These are phyloP conservation scores for Cyberlindnera mississippiensis DNA, from an alignment of 805 yeast species.

Conservation along the genomic window DNA sequence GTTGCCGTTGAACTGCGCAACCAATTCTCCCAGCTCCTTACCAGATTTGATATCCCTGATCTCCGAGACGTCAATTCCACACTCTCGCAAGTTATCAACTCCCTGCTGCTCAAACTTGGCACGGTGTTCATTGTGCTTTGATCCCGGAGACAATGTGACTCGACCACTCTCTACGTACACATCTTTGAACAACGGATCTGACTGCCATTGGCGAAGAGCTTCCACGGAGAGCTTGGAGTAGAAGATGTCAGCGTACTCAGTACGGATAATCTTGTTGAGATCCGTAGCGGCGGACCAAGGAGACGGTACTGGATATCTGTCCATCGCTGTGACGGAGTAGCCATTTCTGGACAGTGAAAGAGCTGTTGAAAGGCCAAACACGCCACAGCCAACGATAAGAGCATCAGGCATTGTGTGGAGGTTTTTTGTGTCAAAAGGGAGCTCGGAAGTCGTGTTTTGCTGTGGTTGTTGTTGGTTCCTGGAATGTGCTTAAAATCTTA, in stretches of 20 bases:
- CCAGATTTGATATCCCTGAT: conserved; percentile 31
- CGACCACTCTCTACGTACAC: conserved; percentile 41
- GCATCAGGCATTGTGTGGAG: conserved; percentile 7
- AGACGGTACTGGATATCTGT: conserved; percentile 40
- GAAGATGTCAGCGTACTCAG: conserved; percentile 42
- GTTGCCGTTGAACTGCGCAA: conserved; percentile 28
- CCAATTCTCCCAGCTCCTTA: conserved; percentile 26
- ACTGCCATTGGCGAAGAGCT: conserved; percentile 38
- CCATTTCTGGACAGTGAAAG: conserved; percentile 33
- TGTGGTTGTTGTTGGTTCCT: too few relatives aligned
- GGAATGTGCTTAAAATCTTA: too few relatives aligned
- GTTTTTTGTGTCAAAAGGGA: not conserved
- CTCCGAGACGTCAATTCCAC: conserved; percentile 24
- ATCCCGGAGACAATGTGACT: conserved; percentile 31
- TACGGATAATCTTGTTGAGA: conserved; percentile 44
- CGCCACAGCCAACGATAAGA: conserved; percentile 38
- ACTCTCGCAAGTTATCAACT: conserved; percentile 30
- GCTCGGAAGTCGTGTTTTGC: too few relatives aligned
- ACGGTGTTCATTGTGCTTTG: conserved; percentile 31
- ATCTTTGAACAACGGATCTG: conserved; percentile 29
- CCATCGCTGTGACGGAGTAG: conserved; percentile 34
- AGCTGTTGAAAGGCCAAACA: conserved; percentile 44
- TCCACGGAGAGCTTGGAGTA: conserved; percentile 43
- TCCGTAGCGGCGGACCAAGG: conserved; percentile 46
- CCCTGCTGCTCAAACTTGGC: conserved; percentile 36